Conservation (phyloP, 1,284 basidiomycete species). For the Trametes hirsuta region DNA sequence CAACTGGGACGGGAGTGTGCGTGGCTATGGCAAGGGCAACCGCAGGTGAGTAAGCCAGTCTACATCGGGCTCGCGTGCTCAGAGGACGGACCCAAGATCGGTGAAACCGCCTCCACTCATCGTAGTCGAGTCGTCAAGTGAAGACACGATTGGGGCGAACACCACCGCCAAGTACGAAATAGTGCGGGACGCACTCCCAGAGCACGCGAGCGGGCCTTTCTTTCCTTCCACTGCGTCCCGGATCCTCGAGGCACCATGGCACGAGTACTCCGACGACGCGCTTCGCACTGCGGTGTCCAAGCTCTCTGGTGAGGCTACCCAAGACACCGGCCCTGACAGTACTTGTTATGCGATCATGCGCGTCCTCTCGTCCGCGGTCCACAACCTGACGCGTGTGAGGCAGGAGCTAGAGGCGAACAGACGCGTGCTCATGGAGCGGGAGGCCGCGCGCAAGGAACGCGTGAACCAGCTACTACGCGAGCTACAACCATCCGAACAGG, state of each 20-base stretch:
- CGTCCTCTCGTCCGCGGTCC: conserved; percentile 67
- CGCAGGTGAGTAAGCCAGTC: conserved; percentile 17
- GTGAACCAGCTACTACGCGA: conserved; percentile 58
- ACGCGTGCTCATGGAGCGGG: conserved; percentile 57
- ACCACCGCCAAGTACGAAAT: conserved; percentile 24
- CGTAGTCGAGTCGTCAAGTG: conserved; percentile 55
- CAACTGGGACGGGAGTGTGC: conserved; percentile 67
- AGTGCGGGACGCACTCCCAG: conserved; percentile 8
- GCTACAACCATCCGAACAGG: conserved; percentile 61
- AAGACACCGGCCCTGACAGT: conserved; percentile 49
- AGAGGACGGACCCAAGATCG: conserved; percentile 3
- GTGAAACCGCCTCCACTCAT: conserved; percentile 49
- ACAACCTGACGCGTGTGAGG: conserved; percentile 56
- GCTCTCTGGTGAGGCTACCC: conserved; percentile 45
- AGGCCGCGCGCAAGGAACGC: conserved; percentile 48
- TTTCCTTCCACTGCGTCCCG: conserved; percentile 35
- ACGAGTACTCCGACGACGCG: conserved; percentile 70
- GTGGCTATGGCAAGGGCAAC: conserved; percentile 48
- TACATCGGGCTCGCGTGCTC: neutral
- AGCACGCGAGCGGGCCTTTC: neutral
- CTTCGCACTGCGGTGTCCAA: conserved; percentile 63
- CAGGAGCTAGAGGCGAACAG: conserved; percentile 65
- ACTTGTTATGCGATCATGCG: conserved; percentile 70
- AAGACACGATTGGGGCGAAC: conserved; percentile 28
- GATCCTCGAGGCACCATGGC: conserved; percentile 68